Evolutionary conservation across 2,329 filamentous ascomycete species (phyloP).

Genomic region (Nemania sp.): DNA sequence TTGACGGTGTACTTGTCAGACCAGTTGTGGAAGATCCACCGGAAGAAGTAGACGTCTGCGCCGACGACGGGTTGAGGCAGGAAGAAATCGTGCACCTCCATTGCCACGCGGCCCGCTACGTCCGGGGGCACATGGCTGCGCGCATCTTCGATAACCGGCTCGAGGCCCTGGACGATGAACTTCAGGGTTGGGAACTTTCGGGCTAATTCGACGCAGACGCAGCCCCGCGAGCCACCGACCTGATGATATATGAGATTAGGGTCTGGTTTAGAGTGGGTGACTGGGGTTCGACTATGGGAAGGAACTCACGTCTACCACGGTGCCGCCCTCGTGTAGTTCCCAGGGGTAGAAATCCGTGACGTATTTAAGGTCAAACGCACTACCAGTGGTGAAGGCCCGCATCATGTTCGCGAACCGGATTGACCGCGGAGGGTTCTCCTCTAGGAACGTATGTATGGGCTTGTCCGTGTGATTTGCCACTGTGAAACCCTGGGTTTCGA

Average conservation of each 20-base stretch:
- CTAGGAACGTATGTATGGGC: slow-evolving; percentile 57
- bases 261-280: not conserved
- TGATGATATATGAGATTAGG: not conserved
- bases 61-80: slow-evolving; percentile 21
- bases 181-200: slow-evolving; percentile 44
- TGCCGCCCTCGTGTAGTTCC: slow-evolving; percentile 34
- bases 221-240: slow-evolving; percentile 23
- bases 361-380: slow-evolving; percentile 58
- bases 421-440: slow-evolving; percentile 50
- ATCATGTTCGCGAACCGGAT: slow-evolving; percentile 59
- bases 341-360: slow-evolving; percentile 60
- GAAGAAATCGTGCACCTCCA: slow-evolving; percentile 50
- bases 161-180: slow-evolving; percentile 60
- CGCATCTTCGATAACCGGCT: slow-evolving; percentile 5
- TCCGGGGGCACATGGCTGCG: slow-evolving; percentile 1
- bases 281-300: too few relatives aligned
- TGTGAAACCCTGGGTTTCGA: slow-evolving; percentile 47
- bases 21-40: slow-evolving; percentile 53
- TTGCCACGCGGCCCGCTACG: slow-evolving; percentile 25
- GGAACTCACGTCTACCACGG: slow-evolving; percentile 20
- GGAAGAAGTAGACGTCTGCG: slow-evolving; percentile 49
- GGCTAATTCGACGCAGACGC: slow-evolving; percentile 19
- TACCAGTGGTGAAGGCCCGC: slow-evolving; percentile 51
- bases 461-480: slow-evolving; percentile 55
- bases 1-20: slow-evolving; percentile 42